Percentiles rank a stretch among this genome's conserved stretches.
phyloP scores from a whole-genome alignment of 352 stramenopile species.

The Elongisporangium undulatum region DNA sequence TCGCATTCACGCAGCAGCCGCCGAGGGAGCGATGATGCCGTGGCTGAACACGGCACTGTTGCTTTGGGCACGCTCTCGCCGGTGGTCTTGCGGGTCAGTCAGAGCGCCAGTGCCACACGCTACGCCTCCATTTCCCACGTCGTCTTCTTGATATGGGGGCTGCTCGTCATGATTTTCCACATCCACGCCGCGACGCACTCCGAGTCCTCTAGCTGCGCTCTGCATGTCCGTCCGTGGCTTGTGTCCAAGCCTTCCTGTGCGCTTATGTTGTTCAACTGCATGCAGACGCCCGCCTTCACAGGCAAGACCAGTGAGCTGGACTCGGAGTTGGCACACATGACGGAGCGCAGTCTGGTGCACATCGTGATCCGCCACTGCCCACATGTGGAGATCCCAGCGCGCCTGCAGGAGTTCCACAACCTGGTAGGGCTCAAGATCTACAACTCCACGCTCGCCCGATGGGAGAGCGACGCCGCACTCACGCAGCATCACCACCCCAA shows the following conservation, averaged over 20 bases:
- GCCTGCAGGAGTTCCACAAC: conserved; percentile 14
- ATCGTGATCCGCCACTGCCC: conserved; percentile 23
- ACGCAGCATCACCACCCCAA: conserved; percentile 19
- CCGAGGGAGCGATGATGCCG: neutral
- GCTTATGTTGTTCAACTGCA: conserved; percentile 33
- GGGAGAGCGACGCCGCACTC: conserved; percentile 18
- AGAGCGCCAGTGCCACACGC: neutral
- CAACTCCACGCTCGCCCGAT: conserved; percentile 28
- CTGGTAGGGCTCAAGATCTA: conserved; percentile 33
- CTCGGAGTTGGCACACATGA: conserved; percentile 3
- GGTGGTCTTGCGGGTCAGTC: neutral
- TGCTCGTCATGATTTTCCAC: conserved; percentile 23
- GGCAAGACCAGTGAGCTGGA: conserved; percentile 5
- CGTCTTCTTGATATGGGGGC: conserved; percentile 21
- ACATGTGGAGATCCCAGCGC: conserved; percentile 21
- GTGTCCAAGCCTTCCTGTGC: conserved; percentile 23
- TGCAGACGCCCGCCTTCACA: neutral
- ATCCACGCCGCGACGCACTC: conserved; percentile 9
- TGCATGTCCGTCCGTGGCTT: conserved; percentile 37
- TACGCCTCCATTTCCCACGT: conserved; percentile 5
- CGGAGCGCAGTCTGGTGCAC: conserved; percentile 13
- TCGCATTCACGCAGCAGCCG: neutral
- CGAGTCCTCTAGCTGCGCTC: conserved; percentile 12
- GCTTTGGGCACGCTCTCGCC: neutral
- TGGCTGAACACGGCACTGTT: neutral